These are phyloP conservation scores for Chaetomium sp. DNA, from an alignment of 2,329 filamentous ascomycete species.

Conservation along the genomic window DNA sequence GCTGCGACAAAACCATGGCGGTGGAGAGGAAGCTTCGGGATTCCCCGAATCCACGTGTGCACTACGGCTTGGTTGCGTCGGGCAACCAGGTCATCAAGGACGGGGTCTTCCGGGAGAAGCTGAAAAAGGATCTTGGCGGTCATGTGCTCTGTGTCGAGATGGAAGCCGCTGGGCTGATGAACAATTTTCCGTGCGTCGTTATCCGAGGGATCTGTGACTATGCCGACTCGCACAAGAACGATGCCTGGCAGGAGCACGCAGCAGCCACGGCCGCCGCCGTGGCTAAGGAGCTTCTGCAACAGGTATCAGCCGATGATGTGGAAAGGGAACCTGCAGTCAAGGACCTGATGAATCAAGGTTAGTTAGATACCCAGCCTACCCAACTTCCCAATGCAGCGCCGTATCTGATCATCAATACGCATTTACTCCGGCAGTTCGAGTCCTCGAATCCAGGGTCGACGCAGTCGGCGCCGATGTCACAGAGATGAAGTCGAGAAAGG, in stretches of 20 bases:
- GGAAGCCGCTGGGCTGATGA: constrained; percentile 4
- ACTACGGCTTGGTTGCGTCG: not conserved
- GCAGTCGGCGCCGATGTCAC: not conserved
- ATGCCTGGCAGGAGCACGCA: not conserved
- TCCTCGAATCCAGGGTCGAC: not conserved
- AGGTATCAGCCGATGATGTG: not conserved
- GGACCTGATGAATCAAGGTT: not conserved
- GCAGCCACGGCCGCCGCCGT: not conserved
- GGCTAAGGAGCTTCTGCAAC: not conserved
- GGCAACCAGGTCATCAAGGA: not conserved
- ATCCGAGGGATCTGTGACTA: constrained; percentile 2
- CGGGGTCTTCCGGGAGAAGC: not conserved
- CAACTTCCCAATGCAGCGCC: not conserved
- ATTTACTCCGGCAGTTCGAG: too few relatives aligned
- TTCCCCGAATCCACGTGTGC: too few relatives aligned
- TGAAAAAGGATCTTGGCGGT: not conserved
- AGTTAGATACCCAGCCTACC: not conserved
- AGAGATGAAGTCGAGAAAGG: not conserved
- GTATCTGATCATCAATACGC: not conserved
- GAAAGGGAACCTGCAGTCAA: not conserved
- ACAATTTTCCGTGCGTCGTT: not conserved
- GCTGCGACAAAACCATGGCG: not conserved
- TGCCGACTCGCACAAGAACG: constrained; percentile 1
- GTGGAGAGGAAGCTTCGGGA: too few relatives aligned
- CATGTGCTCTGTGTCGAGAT: not conserved